phyloP scores from a whole-genome alignment of 2,329 filamentous ascomycete species.

The Gyromitra esculenta region DNA sequence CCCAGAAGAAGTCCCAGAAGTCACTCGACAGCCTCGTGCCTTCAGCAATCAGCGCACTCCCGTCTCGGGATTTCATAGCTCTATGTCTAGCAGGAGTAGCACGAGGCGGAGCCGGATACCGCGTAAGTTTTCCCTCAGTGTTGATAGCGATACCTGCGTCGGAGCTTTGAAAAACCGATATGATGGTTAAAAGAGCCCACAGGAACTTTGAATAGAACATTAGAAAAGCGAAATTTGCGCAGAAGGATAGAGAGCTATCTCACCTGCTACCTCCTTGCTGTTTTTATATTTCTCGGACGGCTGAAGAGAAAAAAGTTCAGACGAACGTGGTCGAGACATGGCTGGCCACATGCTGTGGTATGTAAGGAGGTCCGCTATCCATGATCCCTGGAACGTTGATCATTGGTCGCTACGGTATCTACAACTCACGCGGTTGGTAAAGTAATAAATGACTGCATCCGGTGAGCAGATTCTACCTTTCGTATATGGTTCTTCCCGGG shows the following conservation, averaged over 20 bases:
- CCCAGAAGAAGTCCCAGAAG: slow-evolving; percentile 52
- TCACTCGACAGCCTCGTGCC: slow-evolving; percentile 36
- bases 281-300: slow-evolving; percentile 3
- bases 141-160: slow-evolving; percentile 24
- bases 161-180: slow-evolving; percentile 1
- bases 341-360: slow-evolving; percentile 24
- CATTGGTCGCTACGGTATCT: slow-evolving; percentile 12
- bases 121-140: slow-evolving; percentile 15
- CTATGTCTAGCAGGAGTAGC: not conserved
- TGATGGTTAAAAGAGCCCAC: slow-evolving; percentile 12
- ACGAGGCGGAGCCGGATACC: not conserved
- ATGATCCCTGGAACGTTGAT: slow-evolving; percentile 20
- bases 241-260: not conserved
- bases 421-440: slow-evolving; percentile 17
- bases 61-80: not conserved
- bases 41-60: slow-evolving; percentile 29
- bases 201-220: slow-evolving; percentile 28
- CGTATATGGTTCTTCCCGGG: not conserved
- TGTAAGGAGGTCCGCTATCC: slow-evolving; percentile 19
- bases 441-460: not conserved
- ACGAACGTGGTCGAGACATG: slow-evolving; percentile 15
- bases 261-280: not conserved
- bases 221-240: not conserved
- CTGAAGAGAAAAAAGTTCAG: not conserved
- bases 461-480: not conserved